Conservation (phyloP, 257 asterid species). For the Perilla frutescens region DNA sequence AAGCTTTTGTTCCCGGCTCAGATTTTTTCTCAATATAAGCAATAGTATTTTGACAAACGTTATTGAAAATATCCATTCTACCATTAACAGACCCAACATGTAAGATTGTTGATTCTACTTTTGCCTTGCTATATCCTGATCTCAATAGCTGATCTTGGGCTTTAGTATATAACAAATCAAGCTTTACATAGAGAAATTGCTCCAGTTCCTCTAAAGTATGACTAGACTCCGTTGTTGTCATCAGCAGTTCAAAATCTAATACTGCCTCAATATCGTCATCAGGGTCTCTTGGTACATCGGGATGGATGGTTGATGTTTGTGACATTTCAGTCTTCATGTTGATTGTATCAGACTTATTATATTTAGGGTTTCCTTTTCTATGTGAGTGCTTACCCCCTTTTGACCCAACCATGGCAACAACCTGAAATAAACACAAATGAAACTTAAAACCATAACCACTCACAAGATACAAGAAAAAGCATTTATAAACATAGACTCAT, state of each 20-base stretch:
- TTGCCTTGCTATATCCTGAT: constrained; percentile 25
- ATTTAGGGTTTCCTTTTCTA: constrained; percentile 35
- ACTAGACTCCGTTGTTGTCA: neutral
- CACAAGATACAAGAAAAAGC: no score
- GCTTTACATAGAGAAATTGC: constrained; percentile 22
- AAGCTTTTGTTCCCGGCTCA: no score
- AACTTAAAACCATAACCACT: neutral
- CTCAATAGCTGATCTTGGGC: constrained; percentile 29
- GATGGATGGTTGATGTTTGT: neutral
- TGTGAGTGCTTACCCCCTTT: constrained; percentile 30
- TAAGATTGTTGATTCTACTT: constrained; percentile 27
- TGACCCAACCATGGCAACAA: constrained; percentile 32
- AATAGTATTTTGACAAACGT: constrained; percentile 24
- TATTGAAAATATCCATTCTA: constrained; percentile 4
- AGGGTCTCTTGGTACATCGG: neutral
- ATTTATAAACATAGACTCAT: no score
- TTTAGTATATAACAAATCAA: constrained; percentile 16
- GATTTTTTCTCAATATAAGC: constrained; percentile 20
- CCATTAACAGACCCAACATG: constrained; percentile 27
- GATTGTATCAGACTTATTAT: constrained; percentile 2
- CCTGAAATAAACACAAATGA: constrained; percentile 25
- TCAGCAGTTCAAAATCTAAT: neutral
- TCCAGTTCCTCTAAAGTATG: constrained; percentile 24
- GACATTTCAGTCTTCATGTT: constrained; percentile 11
- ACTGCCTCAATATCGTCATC: constrained; percentile 6